Evolutionary conservation across 495 filamentous ascomycete genomes (phyloP), one percentile per base, ranked within the genome.

Genomic region (Hyaloscypha hepaticicola): DNA sequence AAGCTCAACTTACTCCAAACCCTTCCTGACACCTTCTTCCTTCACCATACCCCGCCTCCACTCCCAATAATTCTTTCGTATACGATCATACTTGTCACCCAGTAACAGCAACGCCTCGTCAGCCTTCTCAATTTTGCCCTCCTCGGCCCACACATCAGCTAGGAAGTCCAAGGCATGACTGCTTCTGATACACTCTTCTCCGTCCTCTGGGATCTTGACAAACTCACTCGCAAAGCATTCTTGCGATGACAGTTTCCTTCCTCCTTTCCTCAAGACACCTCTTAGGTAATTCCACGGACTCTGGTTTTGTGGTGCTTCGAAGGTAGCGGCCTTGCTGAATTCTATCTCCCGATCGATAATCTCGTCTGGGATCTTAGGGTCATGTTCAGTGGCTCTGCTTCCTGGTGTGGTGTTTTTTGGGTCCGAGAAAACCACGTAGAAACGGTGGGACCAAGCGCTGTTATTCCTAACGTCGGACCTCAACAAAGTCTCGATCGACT

Each of bases 361-460:
- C 5, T 84, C 82, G 48, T 82, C 79, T 5, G 87, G 81, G 7
- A 89, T 81, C 61, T 76, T 72, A 16, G 78, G 72, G 59, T 83
- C 76, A 24, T 75, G 67, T 28, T 82, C 78, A 1, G 76, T 79
- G 3, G 76, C 75, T 24, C 74, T 74, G 7, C 76, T 60, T 28
- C 78, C 82, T 3, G 78, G 75, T 59, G 87, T 87, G 19, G 76
- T 72, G 55, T 76, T 65, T 8, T 61, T 69, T 9, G 82, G 87
- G 79, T 85, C 73, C 0, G 89, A 89, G 73, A 98, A 96, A 2
- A 95, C 85, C 7, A 98, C 68, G 75, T 92, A 96, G 79, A 91
- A 98, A 14, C 95, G 87, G 78, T 99, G 96, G 68, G 93, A 96
- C 95, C 95, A 99, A 33, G 93, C 95, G 28, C 88, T 92, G 74